These are phyloP conservation scores for Thecaphora thlaspeos DNA, from an alignment of 1,284 basidiomycete genomes.

Conservation along the genomic window DNA sequence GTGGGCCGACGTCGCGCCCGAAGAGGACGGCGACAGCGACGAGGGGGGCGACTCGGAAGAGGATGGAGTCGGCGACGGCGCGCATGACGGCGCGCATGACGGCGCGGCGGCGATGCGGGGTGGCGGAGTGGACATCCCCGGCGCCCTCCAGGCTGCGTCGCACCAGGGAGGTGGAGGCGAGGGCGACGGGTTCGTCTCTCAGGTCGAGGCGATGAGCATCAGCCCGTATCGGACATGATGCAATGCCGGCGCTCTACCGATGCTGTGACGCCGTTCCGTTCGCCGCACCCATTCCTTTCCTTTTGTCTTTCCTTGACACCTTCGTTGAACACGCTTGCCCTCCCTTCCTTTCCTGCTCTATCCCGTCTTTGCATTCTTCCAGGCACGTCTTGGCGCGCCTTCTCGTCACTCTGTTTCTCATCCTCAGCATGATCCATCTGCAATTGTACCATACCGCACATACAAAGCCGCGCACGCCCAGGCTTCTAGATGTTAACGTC, in stretches of 20 bases:
- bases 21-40: conserved; percentile 40
- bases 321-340: not conserved
- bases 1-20: conserved; percentile 62
- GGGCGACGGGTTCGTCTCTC: conserved; percentile 35
- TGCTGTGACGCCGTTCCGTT: too few relatives aligned
- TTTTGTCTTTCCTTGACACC: too few relatives aligned
- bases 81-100: conserved; percentile 13
- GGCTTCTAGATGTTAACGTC: too few relatives aligned
- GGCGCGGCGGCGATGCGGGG: not conserved
- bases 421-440: too few relatives aligned
- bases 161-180: conserved; percentile 10
- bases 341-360: not conserved
- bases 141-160: conserved; percentile 1
- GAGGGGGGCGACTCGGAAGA: conserved; percentile 39
- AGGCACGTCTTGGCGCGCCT: not conserved
- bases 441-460: too few relatives aligned
- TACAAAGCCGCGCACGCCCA: too few relatives aligned
- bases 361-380: not conserved
- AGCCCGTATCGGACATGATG: conserved; percentile 49
- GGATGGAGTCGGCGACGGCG: conserved; percentile 33
- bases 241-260: too few relatives aligned
- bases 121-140: conserved; percentile 12
- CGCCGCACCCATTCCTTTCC: too few relatives aligned
- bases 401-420: too few relatives aligned
- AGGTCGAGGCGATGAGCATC: conserved; percentile 54